Base-by-base conservation (phyloP, 2,329 filamentous ascomycete species). In the Pestalotiopsis fici region DNA sequence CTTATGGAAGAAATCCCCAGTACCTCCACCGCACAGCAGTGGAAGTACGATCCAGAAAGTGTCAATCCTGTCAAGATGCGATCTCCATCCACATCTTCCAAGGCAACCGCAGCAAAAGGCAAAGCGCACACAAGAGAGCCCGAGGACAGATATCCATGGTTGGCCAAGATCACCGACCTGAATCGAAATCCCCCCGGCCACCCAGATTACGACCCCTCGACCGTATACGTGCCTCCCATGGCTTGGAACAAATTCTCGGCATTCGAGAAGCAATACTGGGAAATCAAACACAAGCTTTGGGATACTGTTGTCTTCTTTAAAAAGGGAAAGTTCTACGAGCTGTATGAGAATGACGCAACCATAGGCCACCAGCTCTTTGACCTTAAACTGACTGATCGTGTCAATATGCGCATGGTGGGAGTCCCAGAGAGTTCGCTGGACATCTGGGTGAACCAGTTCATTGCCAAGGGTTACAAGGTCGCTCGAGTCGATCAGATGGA, bases 331-430 rank as follows among this genome's bases (percentile, higher is more conserved):
- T 99, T 99, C 80, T 99, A 98, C 77, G 96, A 99, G 78, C 86
- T 99, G 0, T 99, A 98, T 76, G 96, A 99, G 78, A 97, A 98
- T 69, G 96, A 99, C 80, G 96, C 96, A 4, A 97, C 95, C 0
- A 91, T 98, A 66, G 96, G 96, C 4, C 95, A 99, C 77, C 96
- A 98, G 78, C 85, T 98, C 18, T 99, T 99, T 74, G 96, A 99
- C 78, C 87, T 99, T 66, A 99, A 99, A 82, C 91, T 99, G 77
- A 99, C 96, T 0, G 96, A 99, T 74, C 89, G 96, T 65, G 96
- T 99, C 78, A 99, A 99, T 78, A 99, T 99, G 96, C 93, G 95
- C 72, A 99, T 99, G 96, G 96, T 98, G 2, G 96, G 96, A 69
- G 96, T 99, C 0, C 96, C 96, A 0, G 96, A 99, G 79, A 93